Evolutionary conservation across 2,329 filamentous ascomycete genomes (phyloP).

Genomic region (Ambrosiella beaveri): DNA sequence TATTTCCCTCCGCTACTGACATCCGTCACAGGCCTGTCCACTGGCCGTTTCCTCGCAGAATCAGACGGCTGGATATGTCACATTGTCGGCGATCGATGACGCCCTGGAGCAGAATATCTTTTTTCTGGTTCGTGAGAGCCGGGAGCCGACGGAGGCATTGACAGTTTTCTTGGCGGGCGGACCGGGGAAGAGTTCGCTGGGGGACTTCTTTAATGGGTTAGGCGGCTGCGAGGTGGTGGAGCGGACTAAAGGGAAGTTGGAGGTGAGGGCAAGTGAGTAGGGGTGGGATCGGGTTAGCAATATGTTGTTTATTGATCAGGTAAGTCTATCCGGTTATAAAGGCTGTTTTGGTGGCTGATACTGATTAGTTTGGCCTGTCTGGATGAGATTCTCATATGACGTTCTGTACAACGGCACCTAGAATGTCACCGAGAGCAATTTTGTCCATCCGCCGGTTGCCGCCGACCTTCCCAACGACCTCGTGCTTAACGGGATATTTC

Average conservation of each 20-base stretch:
- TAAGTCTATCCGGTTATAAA: conserved; percentile 19
- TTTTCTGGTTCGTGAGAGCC: conserved; percentile 32
- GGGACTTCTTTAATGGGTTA: conserved; percentile 44
- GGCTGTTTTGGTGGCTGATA: not conserved
- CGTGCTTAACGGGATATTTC: conserved; percentile 11
- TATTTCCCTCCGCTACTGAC: conserved; percentile 1
- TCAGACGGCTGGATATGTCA: conserved; percentile 56
- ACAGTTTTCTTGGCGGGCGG: conserved; percentile 50
- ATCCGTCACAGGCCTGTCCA: conserved; percentile 30
- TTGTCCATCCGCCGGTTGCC: conserved; percentile 22
- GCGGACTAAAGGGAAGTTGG: conserved; percentile 24
- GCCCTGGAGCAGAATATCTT: conserved; percentile 24
- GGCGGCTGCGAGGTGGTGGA: conserved; percentile 37
- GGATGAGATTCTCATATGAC: conserved; percentile 54
- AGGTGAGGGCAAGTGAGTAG: conserved; percentile 41
- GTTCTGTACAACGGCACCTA: conserved; percentile 42
- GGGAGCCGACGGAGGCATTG: conserved; percentile 17
- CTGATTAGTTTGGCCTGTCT: conserved; percentile 32
- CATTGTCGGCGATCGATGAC: conserved; percentile 28
- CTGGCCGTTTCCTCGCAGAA: conserved; percentile 48
- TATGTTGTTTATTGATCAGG: conserved; percentile 39
- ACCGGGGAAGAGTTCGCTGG: conserved; percentile 46
- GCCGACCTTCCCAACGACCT: conserved; percentile 19
- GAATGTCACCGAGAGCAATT: conserved; percentile 26
- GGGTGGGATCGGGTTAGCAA: conserved; percentile 44